A percentile compares a stretch with the other conserved stretches of the same genome.
phyloP scores from a whole-genome alignment of 1,284 basidiomycete genomes.

The Meripilus lineatus region DNA sequence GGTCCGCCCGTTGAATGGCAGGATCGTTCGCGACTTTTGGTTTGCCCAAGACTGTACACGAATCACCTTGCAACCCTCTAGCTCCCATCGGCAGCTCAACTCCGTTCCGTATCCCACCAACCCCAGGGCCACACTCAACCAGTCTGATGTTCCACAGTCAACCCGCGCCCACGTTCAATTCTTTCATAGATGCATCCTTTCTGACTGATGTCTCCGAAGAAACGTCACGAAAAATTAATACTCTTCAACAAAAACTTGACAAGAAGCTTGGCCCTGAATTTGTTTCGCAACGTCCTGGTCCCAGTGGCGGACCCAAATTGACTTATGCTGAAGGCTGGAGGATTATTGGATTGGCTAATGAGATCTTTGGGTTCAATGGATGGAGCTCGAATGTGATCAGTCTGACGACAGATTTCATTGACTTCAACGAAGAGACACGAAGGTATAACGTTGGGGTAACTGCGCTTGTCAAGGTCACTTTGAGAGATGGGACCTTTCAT shows the following conservation, averaged over 20 bases:
- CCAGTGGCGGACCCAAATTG: conserved; percentile 80
- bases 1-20: too few relatives aligned
- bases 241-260: conserved; percentile 79
- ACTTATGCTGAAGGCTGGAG: conserved; percentile 98
- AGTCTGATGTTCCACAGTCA: not conserved
- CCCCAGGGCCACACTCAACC: too few relatives aligned
- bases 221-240: conserved; percentile 60
- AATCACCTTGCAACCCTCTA: too few relatives aligned
- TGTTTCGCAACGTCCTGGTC: conserved; percentile 86
- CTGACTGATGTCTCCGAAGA: conserved; percentile 47
- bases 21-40: too few relatives aligned
- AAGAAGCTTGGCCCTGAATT: conserved; percentile 93
- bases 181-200: conserved; percentile 21
- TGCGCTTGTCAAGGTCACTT: conserved; percentile 81
- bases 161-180: conserved; percentile 7
- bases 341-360: conserved; percentile 93
- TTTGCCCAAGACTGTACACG: too few relatives aligned
- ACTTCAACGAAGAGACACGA: conserved; percentile 63
- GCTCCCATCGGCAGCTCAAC: too few relatives aligned
- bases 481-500: conserved; percentile 86
- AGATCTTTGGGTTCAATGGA: conserved; percentile 98
- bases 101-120: too few relatives aligned
- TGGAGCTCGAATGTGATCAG: conserved; percentile 88
- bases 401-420: conserved; percentile 73
- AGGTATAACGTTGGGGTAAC: conserved; percentile 78